Evolutionary conservation across 805 yeast species (phyloP).

Genomic region (Yarrowia divulgata): DNA sequence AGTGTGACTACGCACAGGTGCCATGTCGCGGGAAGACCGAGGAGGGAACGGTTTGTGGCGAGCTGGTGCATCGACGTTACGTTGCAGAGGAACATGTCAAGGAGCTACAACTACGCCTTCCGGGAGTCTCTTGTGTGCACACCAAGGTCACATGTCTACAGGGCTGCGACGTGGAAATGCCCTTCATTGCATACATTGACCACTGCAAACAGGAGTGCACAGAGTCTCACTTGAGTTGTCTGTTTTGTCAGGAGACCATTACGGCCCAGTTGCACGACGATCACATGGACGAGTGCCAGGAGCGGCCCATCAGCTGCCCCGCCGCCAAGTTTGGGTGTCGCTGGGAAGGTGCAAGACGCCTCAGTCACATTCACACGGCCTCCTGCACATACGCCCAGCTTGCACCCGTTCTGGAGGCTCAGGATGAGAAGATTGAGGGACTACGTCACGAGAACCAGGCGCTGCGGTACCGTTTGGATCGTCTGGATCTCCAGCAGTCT

Average conservation of each 20-base stretch:
- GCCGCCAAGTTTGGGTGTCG: constrained; percentile 48
- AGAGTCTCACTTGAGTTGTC: constrained; percentile 42
- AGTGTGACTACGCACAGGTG: constrained; percentile 54
- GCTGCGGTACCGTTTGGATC: constrained; percentile 48
- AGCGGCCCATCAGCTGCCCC: constrained; percentile 44
- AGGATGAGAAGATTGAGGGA: constrained; percentile 45
- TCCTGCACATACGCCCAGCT: constrained; percentile 47
- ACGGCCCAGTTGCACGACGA: constrained; percentile 39
- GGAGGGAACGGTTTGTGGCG: not conserved
- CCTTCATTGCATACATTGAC: constrained; percentile 39
- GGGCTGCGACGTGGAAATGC: constrained; percentile 42
- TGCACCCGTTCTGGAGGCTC: constrained; percentile 46
- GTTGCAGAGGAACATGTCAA: constrained; percentile 4
- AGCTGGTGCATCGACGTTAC: constrained; percentile 25
- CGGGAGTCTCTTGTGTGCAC: constrained; percentile 44
- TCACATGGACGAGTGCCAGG: constrained; percentile 44
- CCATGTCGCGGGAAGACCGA: constrained; percentile 48
- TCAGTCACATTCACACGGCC: constrained; percentile 43
- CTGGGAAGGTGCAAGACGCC: constrained; percentile 45
- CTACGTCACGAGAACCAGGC: constrained; percentile 50
- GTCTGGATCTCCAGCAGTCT: constrained; percentile 41
- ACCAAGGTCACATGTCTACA: constrained; percentile 43
- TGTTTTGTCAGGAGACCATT: constrained; percentile 37
- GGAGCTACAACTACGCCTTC: constrained; percentile 8
- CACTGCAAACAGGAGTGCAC: constrained; percentile 41